Evolutionary conservation across 441 rosid genomes (phyloP).

Genomic region (Breynia disticha): DNA sequence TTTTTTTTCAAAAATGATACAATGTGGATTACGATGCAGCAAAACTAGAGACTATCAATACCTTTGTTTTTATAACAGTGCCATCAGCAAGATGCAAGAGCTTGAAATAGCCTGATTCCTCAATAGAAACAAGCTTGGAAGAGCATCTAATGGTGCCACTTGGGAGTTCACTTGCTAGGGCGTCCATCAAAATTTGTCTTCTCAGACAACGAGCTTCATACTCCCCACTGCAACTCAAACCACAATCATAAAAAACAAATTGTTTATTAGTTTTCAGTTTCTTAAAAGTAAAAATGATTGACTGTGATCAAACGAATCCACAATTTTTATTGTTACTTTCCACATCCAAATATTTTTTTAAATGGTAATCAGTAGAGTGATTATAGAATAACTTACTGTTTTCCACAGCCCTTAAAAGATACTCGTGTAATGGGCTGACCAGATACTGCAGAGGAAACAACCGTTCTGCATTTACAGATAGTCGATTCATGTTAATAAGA

Average conservation of each 20-base stretch:
- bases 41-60: too few species aligned
- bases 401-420: conserved; percentile 19
- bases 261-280: too few species aligned
- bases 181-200: conserved; percentile 52
- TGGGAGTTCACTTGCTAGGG: conserved; percentile 53
- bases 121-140: conserved; percentile 56
- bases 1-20: too few species aligned
- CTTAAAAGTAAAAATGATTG: too few species aligned
- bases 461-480: conserved; percentile 21
- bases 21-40: too few species aligned
- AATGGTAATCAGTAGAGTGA: too few species aligned
- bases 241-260: too few species aligned
- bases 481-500: too few species aligned
- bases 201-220: conserved; percentile 44
- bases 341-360: too few species aligned
- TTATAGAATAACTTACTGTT: background rate
- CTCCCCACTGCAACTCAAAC: too few species aligned
- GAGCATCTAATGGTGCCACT: conserved; percentile 48
- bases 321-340: too few species aligned
- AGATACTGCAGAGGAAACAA: conserved; percentile 20
- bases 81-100: conserved; percentile 59
- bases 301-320: too few species aligned
- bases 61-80: conserved; percentile 54
- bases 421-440: conserved; percentile 14
- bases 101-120: conserved; percentile 39